Evolutionary conservation across 2,329 filamentous ascomycete genomes (phyloP).

Genomic region (Paracoccidioides brasiliensis): DNA sequence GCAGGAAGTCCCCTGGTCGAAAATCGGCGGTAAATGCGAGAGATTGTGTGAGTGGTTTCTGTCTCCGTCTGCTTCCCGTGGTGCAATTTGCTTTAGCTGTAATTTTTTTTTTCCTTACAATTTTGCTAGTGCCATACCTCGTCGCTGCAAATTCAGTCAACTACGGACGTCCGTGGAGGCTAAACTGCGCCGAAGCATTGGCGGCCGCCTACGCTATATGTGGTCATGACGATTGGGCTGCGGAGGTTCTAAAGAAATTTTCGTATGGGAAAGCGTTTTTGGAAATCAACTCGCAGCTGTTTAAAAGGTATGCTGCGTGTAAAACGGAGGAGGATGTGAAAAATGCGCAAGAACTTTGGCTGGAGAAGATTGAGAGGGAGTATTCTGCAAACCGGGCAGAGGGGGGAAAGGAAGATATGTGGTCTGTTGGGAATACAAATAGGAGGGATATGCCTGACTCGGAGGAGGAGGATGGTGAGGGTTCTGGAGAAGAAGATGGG

Average conservation of each 20-base stretch:
- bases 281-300: slow-evolving; percentile 71
- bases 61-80: background rate
- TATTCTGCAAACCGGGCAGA: slow-evolving; percentile 65
- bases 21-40: slow-evolving; percentile 89
- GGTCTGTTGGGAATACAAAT: slow-evolving; percentile 86
- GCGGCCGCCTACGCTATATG: slow-evolving; percentile 91
- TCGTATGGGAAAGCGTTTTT: slow-evolving; percentile 80
- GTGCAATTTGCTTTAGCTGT: background rate
- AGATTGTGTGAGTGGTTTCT: slow-evolving; percentile 42
- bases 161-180: slow-evolving; percentile 85
- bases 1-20: slow-evolving; percentile 76
- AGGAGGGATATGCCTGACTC: slow-evolving; percentile 39
- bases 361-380: slow-evolving; percentile 78
- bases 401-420: slow-evolving; percentile 53
- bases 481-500: slow-evolving; percentile 32
- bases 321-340: slow-evolving; percentile 71
- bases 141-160: slow-evolving; percentile 96
- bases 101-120: background rate
- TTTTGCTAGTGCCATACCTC: slow-evolving; percentile 64
- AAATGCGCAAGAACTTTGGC: slow-evolving; percentile 72
- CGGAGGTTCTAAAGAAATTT: slow-evolving; percentile 69
- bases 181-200: slow-evolving; percentile 93
- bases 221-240: slow-evolving; percentile 81
- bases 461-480: slow-evolving; percentile 30
- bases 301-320: slow-evolving; percentile 77